Evolutionary conservation across 768 basidiomycete genomes (phyloP).

Genomic region (Calocera viscosa): DNA sequence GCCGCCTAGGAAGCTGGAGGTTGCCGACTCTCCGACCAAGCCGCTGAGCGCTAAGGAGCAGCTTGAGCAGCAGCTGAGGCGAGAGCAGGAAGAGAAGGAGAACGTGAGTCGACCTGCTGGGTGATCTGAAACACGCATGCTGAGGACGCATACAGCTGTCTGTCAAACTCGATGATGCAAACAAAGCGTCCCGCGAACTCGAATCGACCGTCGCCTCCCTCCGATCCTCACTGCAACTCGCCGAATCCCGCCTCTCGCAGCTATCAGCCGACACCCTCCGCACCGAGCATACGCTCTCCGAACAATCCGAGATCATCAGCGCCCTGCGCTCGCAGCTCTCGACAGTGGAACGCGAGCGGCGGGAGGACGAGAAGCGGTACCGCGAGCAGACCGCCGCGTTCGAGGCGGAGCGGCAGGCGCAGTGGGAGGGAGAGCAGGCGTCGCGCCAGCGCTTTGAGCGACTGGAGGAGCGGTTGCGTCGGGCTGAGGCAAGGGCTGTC

Average conservation of each 20-base stretch:
- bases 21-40: neutral
- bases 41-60: neutral
- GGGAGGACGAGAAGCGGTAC: conserved; percentile 68
- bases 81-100: conserved; percentile 7
- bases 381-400: conserved; percentile 84
- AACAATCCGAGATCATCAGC: conserved; percentile 69
- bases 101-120: neutral
- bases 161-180: neutral
- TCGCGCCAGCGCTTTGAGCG: conserved; percentile 1
- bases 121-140: neutral
- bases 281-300: conserved; percentile 68
- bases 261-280: conserved; percentile 70
- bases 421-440: conserved; percentile 81
- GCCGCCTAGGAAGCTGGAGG: neutral
- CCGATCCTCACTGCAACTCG: conserved; percentile 45
- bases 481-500: neutral
- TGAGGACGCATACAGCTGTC: neutral
- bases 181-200: neutral
- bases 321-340: conserved; percentile 69
- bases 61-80: neutral
- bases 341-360: conserved; percentile 79
- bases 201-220: neutral
- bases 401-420: conserved; percentile 82
- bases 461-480: conserved; percentile 11
- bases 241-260: conserved; percentile 63